Evolutionary conservation across 169 alveolate species (phyloP), one percentile per base, ranked within the genome.

Genomic region (Plasmodium reichenowi): DNA sequence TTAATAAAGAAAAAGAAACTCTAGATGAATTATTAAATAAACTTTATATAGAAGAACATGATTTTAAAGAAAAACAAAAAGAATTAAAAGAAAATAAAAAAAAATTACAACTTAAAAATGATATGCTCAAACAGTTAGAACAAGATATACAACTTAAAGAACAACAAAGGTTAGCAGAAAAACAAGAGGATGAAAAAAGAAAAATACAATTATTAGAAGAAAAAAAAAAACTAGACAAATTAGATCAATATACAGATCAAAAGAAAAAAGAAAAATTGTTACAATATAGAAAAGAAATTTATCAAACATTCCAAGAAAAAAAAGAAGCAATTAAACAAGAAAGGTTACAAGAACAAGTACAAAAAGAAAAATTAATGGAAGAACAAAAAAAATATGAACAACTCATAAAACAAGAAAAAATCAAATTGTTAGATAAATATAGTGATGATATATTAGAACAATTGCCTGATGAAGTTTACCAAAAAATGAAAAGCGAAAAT

Each of bases 141-240:
- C 67, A 38, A 43, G 90, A 80, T 52, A 67, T 80, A 54, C 45
- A 52, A 12, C 50, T 80, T 9, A 80, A 80, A 47, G 90, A 80
- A 63, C 74, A 80, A 63, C 20, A 32, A 56, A 80, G 90, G 56
- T 58, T 56, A 54, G 56, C 67, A 47, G 90, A 80, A 58, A 80
- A 58, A 38, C 74, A 80, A 80, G 90, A 80, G 2, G 90, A 80
- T 72, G 90, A 80, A 67, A 67, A 80, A 68, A 80, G 90, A 67
- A 80, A 80, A 80, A 66, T 80, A 7, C 66, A 80, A 47, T 7
- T 80, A 5, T 60, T 80, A 56, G 90, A 80, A 68, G 90, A 80
- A 58, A 80, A 80, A 67, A 80, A 66, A 68, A 80, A 80, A 80
- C 70, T 80, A 63, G 90, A 80, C 29, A 80, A 68, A 67, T 54